Evolutionary conservation across 192 early-diverging fungal genomes (phyloP), one percentile per base, ranked within the genome.

Genomic region (Coemansia pectinata): DNA sequence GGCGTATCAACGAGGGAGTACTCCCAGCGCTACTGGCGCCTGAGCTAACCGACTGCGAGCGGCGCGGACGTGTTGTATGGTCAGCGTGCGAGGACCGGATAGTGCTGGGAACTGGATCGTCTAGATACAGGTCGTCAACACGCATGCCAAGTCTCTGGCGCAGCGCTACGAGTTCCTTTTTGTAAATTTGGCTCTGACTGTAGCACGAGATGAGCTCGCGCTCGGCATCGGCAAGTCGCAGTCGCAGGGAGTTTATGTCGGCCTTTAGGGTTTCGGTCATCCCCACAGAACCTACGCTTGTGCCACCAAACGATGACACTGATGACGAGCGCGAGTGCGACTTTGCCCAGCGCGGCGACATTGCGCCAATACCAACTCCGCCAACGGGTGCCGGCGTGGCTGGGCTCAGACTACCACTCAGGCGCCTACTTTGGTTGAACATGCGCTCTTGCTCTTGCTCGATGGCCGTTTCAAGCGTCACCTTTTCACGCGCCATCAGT

Each of bases 391-490:
- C 58, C 7, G 75, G 73, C n/a, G 70, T 60, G 36, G 70, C 52
- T 9, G 78, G 71, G 67, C 95, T 92, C 38, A 95, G 66, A 53
- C 92, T 92, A 55, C 94, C 93, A 65, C 94, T 93, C 12, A 96
- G 74, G 31, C 81, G 76, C 40, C 81, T 67, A 55, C 53, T 71
- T 66, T 90, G 85, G 76, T 97, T 97, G 57, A 97, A 94, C 65
- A 96, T 90, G 61, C 92, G 93, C 79, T 96, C 94, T 71, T 95
- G 93, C 67, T 96, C 94, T 72, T 94, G 92, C 70, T 97, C 95
- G 66, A 97, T 79, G 14, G 93, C 90, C 62, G 88, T 88, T 63
- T 97, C 95, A 85, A 97, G 88, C 45, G 94, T 89, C 66, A 94
- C 87, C 79, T 96, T 97, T 76, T 97, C 95, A 65, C 89, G 87